These are phyloP conservation scores for Talaromyces sp. DNA, from an alignment of 2,329 filamentous ascomycete genomes.

Conservation along the genomic window DNA sequence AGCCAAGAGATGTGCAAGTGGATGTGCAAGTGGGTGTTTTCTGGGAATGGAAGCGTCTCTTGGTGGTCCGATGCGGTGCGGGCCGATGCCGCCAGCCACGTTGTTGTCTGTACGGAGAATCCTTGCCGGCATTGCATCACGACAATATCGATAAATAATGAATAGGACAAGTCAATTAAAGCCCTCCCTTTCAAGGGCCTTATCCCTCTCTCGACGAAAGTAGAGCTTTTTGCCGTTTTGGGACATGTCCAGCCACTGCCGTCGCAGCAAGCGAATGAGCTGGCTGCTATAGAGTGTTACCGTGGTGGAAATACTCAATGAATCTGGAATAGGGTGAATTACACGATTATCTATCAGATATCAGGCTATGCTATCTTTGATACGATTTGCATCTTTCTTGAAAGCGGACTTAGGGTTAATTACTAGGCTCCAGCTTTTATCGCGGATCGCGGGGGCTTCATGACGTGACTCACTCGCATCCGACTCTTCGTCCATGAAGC, in stretches of 20 bases:
- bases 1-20: neutral
- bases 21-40: neutral
- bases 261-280: neutral
- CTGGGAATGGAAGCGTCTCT: neutral
- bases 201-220: neutral
- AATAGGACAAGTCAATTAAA: neutral
- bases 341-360: neutral
- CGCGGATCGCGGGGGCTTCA: too few species aligned
- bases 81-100: slow-evolving; percentile 2
- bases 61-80: too few species aligned
- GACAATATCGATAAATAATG: neutral
- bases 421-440: neutral
- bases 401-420: neutral
- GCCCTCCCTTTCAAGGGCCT: neutral
- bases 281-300: neutral
- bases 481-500: neutral
- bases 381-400: neutral
- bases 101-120: neutral
- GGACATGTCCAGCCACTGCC: neutral
- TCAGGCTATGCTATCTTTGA: neutral
- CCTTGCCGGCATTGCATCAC: neutral
- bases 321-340: too few species aligned
- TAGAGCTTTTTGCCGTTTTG: neutral
- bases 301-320: neutral
- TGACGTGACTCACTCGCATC: neutral